phyloP scores from a whole-genome alignment of 2,329 filamentous ascomycete species.

The Emmonsia crescens region DNA sequence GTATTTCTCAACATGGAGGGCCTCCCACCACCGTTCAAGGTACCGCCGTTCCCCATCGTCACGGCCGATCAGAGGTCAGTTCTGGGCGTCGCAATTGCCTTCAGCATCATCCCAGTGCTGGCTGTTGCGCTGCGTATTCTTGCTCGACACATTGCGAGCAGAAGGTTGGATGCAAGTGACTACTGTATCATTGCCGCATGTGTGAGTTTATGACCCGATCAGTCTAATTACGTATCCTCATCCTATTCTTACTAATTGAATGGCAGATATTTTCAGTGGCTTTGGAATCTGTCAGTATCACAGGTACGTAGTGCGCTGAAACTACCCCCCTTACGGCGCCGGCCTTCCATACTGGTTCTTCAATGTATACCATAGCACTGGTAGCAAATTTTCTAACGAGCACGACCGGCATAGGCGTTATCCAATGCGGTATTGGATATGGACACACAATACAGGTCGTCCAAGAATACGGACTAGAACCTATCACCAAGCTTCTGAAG shows the following conservation, averaged over 20 bases:
- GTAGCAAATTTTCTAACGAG: neutral
- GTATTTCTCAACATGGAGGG: neutral
- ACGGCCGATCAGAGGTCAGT: constrained; percentile 13
- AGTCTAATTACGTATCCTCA: neutral
- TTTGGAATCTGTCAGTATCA: constrained; percentile 18
- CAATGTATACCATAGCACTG: neutral
- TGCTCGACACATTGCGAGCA: constrained; percentile 14
- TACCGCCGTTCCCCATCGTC: constrained; percentile 13
- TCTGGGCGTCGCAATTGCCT: constrained; percentile 13
- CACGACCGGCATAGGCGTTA: constrained; percentile 4
- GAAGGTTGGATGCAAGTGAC: constrained; percentile 15
- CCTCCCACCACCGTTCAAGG: neutral
- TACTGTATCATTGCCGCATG: constrained; percentile 17
- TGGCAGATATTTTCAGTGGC: constrained; percentile 15
- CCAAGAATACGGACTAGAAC: constrained; percentile 11
- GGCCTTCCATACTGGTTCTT: neutral
- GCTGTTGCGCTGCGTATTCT: constrained; percentile 15
- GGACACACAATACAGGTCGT: constrained; percentile 14
- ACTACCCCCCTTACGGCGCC: neutral
- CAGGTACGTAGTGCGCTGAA: constrained; percentile 3
- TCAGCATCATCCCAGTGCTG: constrained; percentile 13
- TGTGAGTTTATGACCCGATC: constrained; percentile 7
- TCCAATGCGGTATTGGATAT: constrained; percentile 17
- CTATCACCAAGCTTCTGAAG: constrained; percentile 15
- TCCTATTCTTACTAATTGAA: neutral